These are phyloP conservation scores for Talaromyces marneffei DNA, from an alignment of 2,329 filamentous ascomycete genomes.

Conservation along the genomic window DNA sequence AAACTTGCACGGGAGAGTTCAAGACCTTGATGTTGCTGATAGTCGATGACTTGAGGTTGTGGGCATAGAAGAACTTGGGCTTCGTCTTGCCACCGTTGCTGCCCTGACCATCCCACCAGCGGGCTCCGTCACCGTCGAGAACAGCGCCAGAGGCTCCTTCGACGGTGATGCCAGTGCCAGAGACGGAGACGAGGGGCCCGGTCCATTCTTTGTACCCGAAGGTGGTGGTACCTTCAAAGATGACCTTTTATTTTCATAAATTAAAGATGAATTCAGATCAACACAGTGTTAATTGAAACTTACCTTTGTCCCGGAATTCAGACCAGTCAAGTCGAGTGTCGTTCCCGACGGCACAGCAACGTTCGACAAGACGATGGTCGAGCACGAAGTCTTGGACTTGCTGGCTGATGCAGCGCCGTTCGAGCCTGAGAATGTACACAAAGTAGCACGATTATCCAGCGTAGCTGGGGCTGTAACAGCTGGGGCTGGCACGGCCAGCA, in stretches of 20 bases:
- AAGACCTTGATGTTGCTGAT: constrained; percentile 28
- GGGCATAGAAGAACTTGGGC: constrained; percentile 58
- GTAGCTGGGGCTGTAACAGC: neutral
- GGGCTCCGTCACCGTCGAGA: constrained; percentile 52
- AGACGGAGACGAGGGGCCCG: constrained; percentile 58
- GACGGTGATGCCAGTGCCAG: constrained; percentile 52
- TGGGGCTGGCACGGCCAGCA: neutral
- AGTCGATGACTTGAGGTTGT: constrained; percentile 25
- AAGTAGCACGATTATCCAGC: constrained; percentile 2
- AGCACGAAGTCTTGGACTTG: constrained; percentile 25
- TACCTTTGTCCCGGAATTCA: constrained; percentile 14
- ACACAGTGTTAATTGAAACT: neutral
- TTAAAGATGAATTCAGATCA: neutral
- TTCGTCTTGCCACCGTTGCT: constrained; percentile 57
- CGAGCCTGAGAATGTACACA: constrained; percentile 23
- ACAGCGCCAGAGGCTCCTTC: constrained; percentile 47
- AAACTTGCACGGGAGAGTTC: constrained; percentile 33
- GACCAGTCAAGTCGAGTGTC: constrained; percentile 28
- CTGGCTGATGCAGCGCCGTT: constrained; percentile 19
- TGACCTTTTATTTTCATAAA: constrained; percentile 37
- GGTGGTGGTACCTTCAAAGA: constrained; percentile 61
- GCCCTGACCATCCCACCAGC: constrained; percentile 59
- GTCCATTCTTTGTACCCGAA: constrained; percentile 62
- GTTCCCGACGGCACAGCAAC: constrained; percentile 30
- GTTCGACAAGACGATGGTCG: constrained; percentile 29